Evolutionary conservation across 257 asterid genomes (phyloP), one percentile per base, ranked within the genome.

Genomic region (Scutellaria galericulata): DNA sequence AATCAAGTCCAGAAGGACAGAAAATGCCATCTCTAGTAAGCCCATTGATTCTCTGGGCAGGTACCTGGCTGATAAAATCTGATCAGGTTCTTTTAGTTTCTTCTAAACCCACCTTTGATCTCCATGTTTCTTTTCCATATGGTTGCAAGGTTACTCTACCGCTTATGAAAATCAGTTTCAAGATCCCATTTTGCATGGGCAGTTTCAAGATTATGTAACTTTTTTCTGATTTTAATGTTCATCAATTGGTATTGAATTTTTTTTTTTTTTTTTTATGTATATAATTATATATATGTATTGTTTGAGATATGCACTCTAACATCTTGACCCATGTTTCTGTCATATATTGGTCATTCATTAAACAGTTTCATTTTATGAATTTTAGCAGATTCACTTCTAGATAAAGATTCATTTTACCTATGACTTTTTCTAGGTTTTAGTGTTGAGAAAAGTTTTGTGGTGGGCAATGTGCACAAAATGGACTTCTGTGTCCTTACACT

Each of bases 21-120:
- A 57, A 35, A 85, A 80, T 18, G 14, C 35, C 2, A 69, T 80
- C 74, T 84, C 95, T 24, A 15, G 14, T 13, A 82, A 88, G 77
- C 96, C 96, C 31, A 82, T 91, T 2, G 86, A 89, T 83, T 78
- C 89, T 64, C 87, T 95, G 68, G 79, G 92, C 31, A 87, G 85
- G 76, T 92, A 88, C 70, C 88, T 95, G 73, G 89, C 88, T 63
- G 90, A 88, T 72, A 86, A 81, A 62, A 83, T 94, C 78, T 88
- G 89, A 93, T 55, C 41, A 18, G 67, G 39, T 39, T 51, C 57
- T 35, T 24, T 20, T 18, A 24, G 60, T 14, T 47, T 44, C 7
- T 39, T 35, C 6, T 2, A 24, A 44, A 7, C 11, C 48, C 9
- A 10, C 11, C 42, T 18, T 51, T 55, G 11, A 14, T 64, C 37